Percentiles rank a stretch among this genome's conserved stretches.
Conservation (phyloP, 2,329 filamentous ascomycete species). For the Pseudogymnoascus verrucosus region DNA sequence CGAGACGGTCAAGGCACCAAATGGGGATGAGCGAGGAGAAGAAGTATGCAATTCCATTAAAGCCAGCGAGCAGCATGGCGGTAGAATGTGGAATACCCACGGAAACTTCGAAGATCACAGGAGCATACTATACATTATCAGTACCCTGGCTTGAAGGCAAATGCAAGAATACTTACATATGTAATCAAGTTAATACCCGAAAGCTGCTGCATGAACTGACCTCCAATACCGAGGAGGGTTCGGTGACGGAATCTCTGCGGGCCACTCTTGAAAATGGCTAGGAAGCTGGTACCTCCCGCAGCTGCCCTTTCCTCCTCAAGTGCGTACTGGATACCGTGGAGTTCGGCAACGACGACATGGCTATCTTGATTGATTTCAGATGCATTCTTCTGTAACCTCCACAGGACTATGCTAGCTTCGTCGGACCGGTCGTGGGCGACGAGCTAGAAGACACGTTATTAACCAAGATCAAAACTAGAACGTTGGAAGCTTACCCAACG, state of each 20-base stretch:
- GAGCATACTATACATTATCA: slow-evolving; percentile 27
- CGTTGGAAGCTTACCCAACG: slow-evolving; percentile 25
- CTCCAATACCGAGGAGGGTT: slow-evolving; percentile 35
- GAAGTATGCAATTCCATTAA: slow-evolving; percentile 36
- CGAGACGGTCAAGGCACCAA: slow-evolving; percentile 40
- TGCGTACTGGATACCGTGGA: slow-evolving; percentile 33
- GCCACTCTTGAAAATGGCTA: slow-evolving; percentile 34
- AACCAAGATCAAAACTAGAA: not conserved
- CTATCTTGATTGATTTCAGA: slow-evolving; percentile 22
- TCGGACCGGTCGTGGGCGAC: slow-evolving; percentile 22
- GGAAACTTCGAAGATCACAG: slow-evolving; percentile 39
- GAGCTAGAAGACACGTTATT: slow-evolving; percentile 16
- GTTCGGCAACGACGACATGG: slow-evolving; percentile 18
- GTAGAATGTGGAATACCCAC: slow-evolving; percentile 37
- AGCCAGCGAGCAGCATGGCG: slow-evolving; percentile 44
- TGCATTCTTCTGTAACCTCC: slow-evolving; percentile 26
- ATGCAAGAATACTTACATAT: slow-evolving; percentile 16
- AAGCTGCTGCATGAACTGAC: slow-evolving; percentile 39
- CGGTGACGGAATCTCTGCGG: slow-evolving; percentile 34
- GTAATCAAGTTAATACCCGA: slow-evolving; percentile 25
- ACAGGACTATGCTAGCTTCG: slow-evolving; percentile 25
- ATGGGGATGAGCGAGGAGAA: slow-evolving; percentile 29
- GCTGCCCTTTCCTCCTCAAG: slow-evolving; percentile 34
- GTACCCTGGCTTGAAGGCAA: no score
- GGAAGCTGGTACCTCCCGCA: slow-evolving; percentile 27